phyloP scores from a whole-genome alignment of 2,329 filamentous ascomycete species.

The Tolypocladium cylindrosporum region DNA sequence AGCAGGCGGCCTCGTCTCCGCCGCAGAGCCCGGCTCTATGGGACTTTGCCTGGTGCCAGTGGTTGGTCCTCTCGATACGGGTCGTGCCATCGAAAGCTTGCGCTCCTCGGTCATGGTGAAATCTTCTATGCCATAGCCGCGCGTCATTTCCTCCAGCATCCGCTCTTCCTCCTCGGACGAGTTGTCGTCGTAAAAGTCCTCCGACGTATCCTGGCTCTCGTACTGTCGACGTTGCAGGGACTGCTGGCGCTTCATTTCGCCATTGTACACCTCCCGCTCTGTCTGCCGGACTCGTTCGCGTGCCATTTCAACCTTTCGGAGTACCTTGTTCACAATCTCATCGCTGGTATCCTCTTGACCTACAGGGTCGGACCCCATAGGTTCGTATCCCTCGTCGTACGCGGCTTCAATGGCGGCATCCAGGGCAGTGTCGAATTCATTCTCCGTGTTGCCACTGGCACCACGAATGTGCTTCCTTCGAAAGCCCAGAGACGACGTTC shows the following conservation, averaged over 20 bases:
- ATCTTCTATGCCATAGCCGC: conserved; percentile 71
- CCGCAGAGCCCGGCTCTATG: conserved; percentile 25
- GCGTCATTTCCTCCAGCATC: conserved; percentile 79
- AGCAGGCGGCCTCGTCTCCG: conserved; percentile 47
- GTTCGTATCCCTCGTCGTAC: conserved; percentile 85
- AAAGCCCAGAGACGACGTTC: conserved; percentile 60
- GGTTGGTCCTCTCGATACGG: conserved; percentile 65
- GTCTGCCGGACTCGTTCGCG: conserved; percentile 67
- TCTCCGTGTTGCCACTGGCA: conserved; percentile 64
- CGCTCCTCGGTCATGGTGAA: conserved; percentile 50
- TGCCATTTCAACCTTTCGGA: conserved; percentile 62
- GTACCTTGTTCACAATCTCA: conserved; percentile 42
- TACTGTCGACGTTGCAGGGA: conserved; percentile 19
- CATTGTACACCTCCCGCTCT: conserved; percentile 51
- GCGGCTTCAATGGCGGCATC: conserved; percentile 94
- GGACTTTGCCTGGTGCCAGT: conserved; percentile 74
- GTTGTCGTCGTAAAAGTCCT: conserved; percentile 53
- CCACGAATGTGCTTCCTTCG: conserved; percentile 60
- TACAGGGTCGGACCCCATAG: conserved; percentile 43
- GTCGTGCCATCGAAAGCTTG: conserved; percentile 43
- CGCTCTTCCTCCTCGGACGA: conserved; percentile 65
- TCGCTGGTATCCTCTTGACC: conserved; percentile 24
- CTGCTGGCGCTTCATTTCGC: conserved; percentile 12
- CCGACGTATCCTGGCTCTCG: conserved; percentile 18
- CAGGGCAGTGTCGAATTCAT: conserved; percentile 86